These are phyloP conservation scores for Coniella lustricola DNA, from an alignment of 2,329 filamentous ascomycete species.

Conservation along the genomic window DNA sequence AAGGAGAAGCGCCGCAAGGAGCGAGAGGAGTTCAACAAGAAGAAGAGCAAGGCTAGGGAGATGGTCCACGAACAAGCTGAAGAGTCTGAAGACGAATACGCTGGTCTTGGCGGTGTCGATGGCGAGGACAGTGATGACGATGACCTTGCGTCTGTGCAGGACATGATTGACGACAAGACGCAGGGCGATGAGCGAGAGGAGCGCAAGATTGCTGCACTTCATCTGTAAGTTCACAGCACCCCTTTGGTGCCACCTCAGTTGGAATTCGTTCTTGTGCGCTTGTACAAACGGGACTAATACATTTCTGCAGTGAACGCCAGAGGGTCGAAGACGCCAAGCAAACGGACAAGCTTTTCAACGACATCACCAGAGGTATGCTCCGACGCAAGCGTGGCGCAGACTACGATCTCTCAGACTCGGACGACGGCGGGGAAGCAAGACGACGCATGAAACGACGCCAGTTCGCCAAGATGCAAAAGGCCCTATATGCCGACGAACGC, in stretches of 20 bases:
- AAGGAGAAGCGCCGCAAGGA: slow-evolving; percentile 41
- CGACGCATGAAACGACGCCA: slow-evolving; percentile 78
- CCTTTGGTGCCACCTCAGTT: too few species aligned
- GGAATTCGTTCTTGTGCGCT: slow-evolving; percentile 12
- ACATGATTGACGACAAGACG: slow-evolving; percentile 85
- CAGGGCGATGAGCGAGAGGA: slow-evolving; percentile 71
- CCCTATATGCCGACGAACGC: slow-evolving; percentile 80
- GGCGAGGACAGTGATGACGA: slow-evolving; percentile 78
- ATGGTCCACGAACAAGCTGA: slow-evolving; percentile 92
- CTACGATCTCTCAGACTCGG: slow-evolving; percentile 81
- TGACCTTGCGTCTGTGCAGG: slow-evolving; percentile 62
- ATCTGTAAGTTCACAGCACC: slow-evolving; percentile 78
- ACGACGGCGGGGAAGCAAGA: slow-evolving; percentile 74
- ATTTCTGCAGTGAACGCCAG: slow-evolving; percentile 59
- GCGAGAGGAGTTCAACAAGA: slow-evolving; percentile 65
- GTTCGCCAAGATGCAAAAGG: slow-evolving; percentile 86
- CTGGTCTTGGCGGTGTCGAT: slow-evolving; percentile 81
- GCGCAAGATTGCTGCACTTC: slow-evolving; percentile 74
- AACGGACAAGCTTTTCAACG: slow-evolving; percentile 85
- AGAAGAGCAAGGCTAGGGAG: slow-evolving; percentile 77
- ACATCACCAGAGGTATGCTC: slow-evolving; percentile 83
- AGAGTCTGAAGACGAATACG: slow-evolving; percentile 97
- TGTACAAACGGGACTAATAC: background rate
- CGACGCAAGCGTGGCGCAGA: slow-evolving; percentile 77
- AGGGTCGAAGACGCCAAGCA: slow-evolving; percentile 76